A percentile compares a stretch with the other conserved stretches of the same genome.
Conservation (phyloP, 2,329 filamentous ascomycete genomes). For the Microdochium paspali region DNA sequence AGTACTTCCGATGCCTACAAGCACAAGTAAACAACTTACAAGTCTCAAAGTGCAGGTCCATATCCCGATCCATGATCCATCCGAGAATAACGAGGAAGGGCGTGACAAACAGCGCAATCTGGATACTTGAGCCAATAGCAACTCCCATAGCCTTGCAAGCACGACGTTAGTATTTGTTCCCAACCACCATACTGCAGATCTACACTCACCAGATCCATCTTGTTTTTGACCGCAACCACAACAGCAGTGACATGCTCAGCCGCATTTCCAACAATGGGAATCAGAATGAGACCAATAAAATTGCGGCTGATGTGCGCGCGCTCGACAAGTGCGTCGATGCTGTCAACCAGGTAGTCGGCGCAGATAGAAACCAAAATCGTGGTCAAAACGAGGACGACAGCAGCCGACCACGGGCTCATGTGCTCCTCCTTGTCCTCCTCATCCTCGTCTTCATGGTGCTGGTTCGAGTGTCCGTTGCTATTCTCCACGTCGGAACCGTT, state of each 20-base stretch:
- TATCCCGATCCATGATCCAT: constrained; percentile 62
- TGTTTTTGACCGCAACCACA: constrained; percentile 69
- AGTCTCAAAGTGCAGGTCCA: constrained; percentile 74
- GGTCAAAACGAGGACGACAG: constrained; percentile 55
- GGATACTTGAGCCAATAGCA: constrained; percentile 72
- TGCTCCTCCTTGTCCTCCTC: constrained; percentile 34
- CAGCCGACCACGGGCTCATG: constrained; percentile 56
- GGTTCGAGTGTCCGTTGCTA: constrained; percentile 11
- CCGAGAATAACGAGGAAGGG: constrained; percentile 72
- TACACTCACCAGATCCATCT: constrained; percentile 48
- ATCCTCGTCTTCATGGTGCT: constrained; percentile 24
- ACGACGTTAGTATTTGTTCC: constrained; percentile 3
- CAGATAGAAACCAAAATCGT: constrained; percentile 65
- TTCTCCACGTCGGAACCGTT: constrained; percentile 10
- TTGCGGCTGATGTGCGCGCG: constrained; percentile 66
- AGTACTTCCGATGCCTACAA: constrained; percentile 1
- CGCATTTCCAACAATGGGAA: constrained; percentile 73
- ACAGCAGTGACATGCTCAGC: constrained; percentile 77
- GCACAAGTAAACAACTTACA: constrained; percentile 27
- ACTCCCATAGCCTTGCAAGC: constrained; percentile 58
- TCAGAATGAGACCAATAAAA: constrained; percentile 71
- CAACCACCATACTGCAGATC: neutral
- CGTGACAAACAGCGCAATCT: constrained; percentile 75
- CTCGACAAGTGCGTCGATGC: constrained; percentile 63
- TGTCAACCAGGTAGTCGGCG: constrained; percentile 69